phyloP scores from a whole-genome alignment of 2,329 filamentous ascomycete genomes.

The Scopulariopsis brevicaulis region DNA sequence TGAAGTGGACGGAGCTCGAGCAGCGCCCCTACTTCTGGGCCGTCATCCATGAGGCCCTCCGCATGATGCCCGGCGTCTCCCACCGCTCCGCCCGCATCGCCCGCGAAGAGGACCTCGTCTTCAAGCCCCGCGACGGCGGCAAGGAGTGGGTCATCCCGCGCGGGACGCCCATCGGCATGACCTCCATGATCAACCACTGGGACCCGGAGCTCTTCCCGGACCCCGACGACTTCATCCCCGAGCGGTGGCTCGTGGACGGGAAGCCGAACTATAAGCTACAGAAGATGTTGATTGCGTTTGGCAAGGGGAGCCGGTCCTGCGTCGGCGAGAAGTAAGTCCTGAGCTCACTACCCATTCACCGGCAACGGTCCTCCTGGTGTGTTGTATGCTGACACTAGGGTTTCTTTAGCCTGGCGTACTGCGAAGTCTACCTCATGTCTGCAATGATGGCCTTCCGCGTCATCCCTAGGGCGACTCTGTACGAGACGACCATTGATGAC shows the following conservation, averaged over 20 bases:
- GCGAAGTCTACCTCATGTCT: slow-evolving; percentile 8
- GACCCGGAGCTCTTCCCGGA: slow-evolving; percentile 17
- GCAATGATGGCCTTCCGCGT: slow-evolving; percentile 8
- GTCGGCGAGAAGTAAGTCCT: slow-evolving; percentile 7
- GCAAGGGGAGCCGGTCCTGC: slow-evolving; percentile 7
- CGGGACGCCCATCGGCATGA: slow-evolving; percentile 21
- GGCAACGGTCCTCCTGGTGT: background rate
- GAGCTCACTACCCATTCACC: background rate
- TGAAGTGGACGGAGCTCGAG: slow-evolving; percentile 15
- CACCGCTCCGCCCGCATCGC: slow-evolving; percentile 9
- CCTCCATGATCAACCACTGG: slow-evolving; percentile 18
- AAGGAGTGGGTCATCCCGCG: slow-evolving; percentile 13
- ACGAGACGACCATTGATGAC: slow-evolving; percentile 9
- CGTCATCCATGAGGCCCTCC: slow-evolving; percentile 16
- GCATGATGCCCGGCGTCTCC: slow-evolving; percentile 18
- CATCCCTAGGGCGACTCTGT: slow-evolving; percentile 7
- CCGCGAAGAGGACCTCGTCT: slow-evolving; percentile 14
- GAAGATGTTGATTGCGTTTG: slow-evolving; percentile 7
- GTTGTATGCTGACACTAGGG: background rate
- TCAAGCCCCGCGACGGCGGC: slow-evolving; percentile 12
- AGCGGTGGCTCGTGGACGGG: slow-evolving; percentile 6
- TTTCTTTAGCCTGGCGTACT: slow-evolving; percentile 7
- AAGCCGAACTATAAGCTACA: slow-evolving; percentile 14
- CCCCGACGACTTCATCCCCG: slow-evolving; percentile 16
- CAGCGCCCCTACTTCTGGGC: slow-evolving; percentile 16